Percentiles rank a stretch among this genome's conserved stretches.
Conservation (phyloP, 352 stramenopile genomes). For the Globisporangium carolinianum region DNA sequence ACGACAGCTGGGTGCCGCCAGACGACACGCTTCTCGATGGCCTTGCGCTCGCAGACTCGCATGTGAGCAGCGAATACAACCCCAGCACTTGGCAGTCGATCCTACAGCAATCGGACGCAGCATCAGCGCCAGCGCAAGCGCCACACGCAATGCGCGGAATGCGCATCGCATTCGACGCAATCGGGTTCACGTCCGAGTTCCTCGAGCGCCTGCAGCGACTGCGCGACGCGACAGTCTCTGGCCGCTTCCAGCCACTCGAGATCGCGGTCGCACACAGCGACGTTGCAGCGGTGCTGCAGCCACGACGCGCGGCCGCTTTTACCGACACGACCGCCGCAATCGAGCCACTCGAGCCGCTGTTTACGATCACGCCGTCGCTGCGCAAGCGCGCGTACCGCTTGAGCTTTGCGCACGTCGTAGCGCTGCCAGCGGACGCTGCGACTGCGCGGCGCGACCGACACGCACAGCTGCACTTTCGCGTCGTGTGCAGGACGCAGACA, state of each 20-base stretch:
- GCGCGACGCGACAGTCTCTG: slow-evolving; percentile 39
- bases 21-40: not conserved
- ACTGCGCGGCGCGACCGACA: not conserved
- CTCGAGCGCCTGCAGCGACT: slow-evolving; percentile 35
- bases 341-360: slow-evolving; percentile 9
- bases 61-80: not conserved
- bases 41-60: not conserved
- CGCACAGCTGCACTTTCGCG: slow-evolving; percentile 16
- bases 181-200: slow-evolving; percentile 33
- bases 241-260: slow-evolving; percentile 41
- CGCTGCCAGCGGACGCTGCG: slow-evolving; percentile 1
- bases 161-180: slow-evolving; percentile 33
- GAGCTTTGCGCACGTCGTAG: slow-evolving; percentile 28
- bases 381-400: slow-evolving; percentile 34
- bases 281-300: slow-evolving; percentile 10
- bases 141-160: slow-evolving; percentile 11
- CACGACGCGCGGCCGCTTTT: not conserved
- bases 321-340: too few species aligned
- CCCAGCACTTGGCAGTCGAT: slow-evolving; percentile 11
- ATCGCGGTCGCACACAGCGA: slow-evolving; percentile 36
- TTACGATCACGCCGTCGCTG: slow-evolving; percentile 41
- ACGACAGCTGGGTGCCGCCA: not conserved
- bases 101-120: not conserved
- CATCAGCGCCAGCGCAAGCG: not conserved
- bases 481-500: slow-evolving; percentile 20